Conservation (phyloP, 2,329 filamentous ascomycete genomes). For the Nemania sp. region DNA sequence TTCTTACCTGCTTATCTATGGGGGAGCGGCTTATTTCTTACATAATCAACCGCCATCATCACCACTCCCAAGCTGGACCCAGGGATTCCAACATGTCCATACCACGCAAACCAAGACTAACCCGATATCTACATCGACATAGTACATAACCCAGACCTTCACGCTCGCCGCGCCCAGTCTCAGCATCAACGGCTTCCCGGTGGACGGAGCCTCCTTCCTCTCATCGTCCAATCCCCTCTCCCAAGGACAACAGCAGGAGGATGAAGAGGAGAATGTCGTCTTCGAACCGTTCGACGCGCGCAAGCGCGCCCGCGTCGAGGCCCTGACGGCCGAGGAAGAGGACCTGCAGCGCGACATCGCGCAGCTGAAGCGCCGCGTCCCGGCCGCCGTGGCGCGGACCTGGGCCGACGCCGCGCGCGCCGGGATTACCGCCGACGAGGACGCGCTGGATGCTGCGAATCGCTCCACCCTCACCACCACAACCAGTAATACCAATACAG, state of each 20-base stretch:
- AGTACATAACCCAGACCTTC: constrained; percentile 67
- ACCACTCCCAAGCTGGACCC: no score
- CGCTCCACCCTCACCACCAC: neutral
- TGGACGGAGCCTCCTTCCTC: constrained; percentile 48
- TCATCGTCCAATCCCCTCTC: constrained; percentile 21
- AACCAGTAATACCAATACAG: neutral
- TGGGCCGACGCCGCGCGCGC: constrained; percentile 47
- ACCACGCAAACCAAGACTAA: constrained; percentile 3
- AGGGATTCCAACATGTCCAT: no score
- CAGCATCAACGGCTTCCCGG: constrained; percentile 63
- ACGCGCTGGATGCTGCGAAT: constrained; percentile 41
- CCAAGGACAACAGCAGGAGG: constrained; percentile 18
- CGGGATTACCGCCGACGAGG: constrained; percentile 52
- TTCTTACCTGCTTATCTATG: no score
- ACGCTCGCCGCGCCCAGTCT: constrained; percentile 61
- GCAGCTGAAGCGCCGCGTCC: constrained; percentile 58
- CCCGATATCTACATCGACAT: neutral
- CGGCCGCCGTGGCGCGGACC: constrained; percentile 47
- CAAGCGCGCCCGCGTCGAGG: constrained; percentile 61
- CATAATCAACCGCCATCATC: no score
- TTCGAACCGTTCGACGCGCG: constrained; percentile 65
- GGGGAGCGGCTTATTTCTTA: no score
- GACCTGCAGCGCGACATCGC: constrained; percentile 67
- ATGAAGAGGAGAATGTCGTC: constrained; percentile 41
- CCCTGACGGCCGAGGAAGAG: constrained; percentile 64